These are phyloP conservation scores for Mucor lusitanicus DNA, from an alignment of 371 early-diverging fungal genomes.

Conservation along the genomic window DNA sequence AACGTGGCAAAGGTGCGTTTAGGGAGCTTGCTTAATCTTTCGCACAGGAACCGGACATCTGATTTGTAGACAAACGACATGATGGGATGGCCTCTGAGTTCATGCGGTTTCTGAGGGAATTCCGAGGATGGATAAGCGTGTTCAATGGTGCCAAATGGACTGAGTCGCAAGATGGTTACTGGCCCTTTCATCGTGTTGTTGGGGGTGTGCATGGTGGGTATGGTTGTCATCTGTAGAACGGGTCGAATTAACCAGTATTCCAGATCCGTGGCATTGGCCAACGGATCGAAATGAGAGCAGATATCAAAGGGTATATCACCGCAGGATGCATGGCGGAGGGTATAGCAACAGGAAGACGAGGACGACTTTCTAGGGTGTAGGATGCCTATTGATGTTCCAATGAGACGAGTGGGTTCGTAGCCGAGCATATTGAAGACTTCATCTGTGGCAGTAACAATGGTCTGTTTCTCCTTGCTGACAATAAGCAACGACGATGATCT, in stretches of 20 bases:
- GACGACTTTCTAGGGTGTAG: background rate
- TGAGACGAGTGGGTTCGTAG: slow-evolving; percentile 25
- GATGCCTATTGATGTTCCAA: slow-evolving; percentile 24
- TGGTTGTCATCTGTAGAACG: background rate
- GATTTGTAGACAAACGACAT: slow-evolving; percentile 44
- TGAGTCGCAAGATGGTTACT: slow-evolving; percentile 29
- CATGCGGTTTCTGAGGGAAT: slow-evolving; percentile 14
- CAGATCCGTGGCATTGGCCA: slow-evolving; percentile 19
- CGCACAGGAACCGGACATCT: slow-evolving; percentile 36
- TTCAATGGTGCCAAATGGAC: slow-evolving; percentile 39
- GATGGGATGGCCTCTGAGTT: slow-evolving; percentile 37
- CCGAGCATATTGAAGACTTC: slow-evolving; percentile 37
- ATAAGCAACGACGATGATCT: slow-evolving; percentile 34
- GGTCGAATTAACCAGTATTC: slow-evolving; percentile 44
- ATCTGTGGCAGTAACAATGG: slow-evolving; percentile 44
- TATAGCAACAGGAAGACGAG: background rate
- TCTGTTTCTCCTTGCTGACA: slow-evolving; percentile 26
- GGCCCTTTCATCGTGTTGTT: background rate
- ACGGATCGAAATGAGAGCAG: slow-evolving; percentile 38
- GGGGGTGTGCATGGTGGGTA: background rate
- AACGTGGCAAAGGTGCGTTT: slow-evolving; percentile 19
- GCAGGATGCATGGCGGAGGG: slow-evolving; percentile 16
- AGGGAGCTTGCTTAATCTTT: slow-evolving; percentile 19
- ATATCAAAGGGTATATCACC: slow-evolving; percentile 30
- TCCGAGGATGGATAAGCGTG: slow-evolving; percentile 26